Evolutionary conservation across 2,329 filamentous ascomycete species (phyloP).

Genomic region (Stromatinia cepivora): DNA sequence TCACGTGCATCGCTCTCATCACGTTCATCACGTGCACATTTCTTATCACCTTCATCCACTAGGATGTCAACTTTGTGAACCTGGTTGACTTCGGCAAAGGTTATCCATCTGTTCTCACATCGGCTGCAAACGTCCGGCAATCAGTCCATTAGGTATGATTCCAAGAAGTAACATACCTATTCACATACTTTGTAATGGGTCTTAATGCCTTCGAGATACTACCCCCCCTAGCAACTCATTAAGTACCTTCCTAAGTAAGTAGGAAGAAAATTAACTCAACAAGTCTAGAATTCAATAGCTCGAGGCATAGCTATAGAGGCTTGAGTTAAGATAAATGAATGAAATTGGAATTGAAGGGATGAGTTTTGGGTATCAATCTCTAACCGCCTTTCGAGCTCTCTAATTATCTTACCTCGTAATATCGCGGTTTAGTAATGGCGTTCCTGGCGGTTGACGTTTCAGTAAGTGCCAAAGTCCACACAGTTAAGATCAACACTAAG

Average conservation of each 20-base stretch:
- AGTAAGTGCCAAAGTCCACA: neutral
- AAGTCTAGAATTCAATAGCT: constrained; percentile 1
- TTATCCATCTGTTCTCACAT: neutral
- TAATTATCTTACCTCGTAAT: neutral
- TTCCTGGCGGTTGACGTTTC: constrained; percentile 1
- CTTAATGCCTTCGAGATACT: neutral
- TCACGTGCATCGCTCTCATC: neutral
- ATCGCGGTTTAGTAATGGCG: neutral
- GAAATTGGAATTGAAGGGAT: neutral
- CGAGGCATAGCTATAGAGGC: neutral
- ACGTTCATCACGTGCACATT: no score
- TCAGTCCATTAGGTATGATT: neutral
- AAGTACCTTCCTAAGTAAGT: constrained; percentile 15
- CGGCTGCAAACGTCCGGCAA: neutral
- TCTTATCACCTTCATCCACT: neutral
- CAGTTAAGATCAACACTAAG: neutral
- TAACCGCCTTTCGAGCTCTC: neutral
- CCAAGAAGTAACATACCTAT: neutral
- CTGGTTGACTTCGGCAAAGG: neutral
- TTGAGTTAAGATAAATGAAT: neutral
- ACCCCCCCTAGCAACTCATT: neutral
- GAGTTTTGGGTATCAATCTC: neutral
- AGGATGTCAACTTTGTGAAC: neutral
- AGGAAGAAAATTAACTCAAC: neutral
- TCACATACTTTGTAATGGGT: neutral